phyloP scores from a whole-genome alignment of 2,329 filamentous ascomycete species.

The Teratosphaeria epicoccoides region DNA sequence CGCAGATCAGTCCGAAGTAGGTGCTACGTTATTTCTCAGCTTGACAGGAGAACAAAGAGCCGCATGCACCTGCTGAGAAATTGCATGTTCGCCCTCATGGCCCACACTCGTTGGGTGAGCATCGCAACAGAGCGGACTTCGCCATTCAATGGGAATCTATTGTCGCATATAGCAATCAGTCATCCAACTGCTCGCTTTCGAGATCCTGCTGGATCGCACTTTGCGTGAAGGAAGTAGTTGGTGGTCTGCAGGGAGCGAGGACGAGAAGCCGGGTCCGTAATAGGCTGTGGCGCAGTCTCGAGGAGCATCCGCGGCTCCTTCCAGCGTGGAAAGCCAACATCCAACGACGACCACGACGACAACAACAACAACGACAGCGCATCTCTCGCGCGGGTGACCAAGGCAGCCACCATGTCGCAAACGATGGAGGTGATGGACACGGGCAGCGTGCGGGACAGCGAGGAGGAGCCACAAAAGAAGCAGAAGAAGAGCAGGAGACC shows the following conservation, averaged over 20 bases:
- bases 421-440: constrained; percentile 35
- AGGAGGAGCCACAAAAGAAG: constrained; percentile 49
- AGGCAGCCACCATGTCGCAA: constrained; percentile 31
- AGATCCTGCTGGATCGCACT: too few species aligned
- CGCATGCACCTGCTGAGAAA: neutral
- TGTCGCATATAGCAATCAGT: too few species aligned
- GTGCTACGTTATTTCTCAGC: neutral
- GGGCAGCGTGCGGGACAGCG: constrained; percentile 33
- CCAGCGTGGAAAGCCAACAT: neutral
- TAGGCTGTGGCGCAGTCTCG: neutral
- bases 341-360: neutral
- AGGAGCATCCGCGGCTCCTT: neutral
- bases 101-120: too few species aligned
- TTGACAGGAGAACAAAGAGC: neutral
- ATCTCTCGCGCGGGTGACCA: neutral
- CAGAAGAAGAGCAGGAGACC: constrained; percentile 86
- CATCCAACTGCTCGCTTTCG: too few species aligned
- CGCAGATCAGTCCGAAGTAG: too few species aligned
- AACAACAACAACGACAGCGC: neutral
- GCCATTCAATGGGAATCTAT: too few species aligned
- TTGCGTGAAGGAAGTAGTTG: too few species aligned
- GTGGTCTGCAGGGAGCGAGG: too few species aligned
- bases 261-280: too few species aligned
- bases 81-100: neutral
- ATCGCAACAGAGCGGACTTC: too few species aligned